Conservation (phyloP, 2,329 filamentous ascomycete genomes). For the Lachnum nothofagi region DNA sequence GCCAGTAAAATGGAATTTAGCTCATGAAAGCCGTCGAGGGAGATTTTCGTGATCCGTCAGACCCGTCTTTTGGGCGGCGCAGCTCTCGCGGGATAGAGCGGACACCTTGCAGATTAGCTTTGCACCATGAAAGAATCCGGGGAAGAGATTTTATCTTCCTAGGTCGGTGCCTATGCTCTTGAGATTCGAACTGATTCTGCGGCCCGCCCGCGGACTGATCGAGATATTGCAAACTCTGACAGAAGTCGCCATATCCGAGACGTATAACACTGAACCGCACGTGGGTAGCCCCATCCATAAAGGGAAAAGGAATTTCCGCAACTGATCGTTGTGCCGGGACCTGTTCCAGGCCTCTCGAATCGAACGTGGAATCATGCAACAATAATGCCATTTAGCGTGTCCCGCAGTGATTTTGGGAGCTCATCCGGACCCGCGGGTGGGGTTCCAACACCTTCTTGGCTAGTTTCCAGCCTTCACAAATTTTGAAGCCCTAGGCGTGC, state of each 20-base stretch:
- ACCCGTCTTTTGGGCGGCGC: background rate
- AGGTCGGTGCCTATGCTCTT: too few species aligned
- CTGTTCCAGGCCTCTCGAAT: background rate
- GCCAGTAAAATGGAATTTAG: too few species aligned
- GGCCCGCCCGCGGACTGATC: too few species aligned
- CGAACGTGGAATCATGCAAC: background rate
- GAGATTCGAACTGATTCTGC: too few species aligned
- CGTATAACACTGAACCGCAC: background rate
- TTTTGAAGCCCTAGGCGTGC: background rate
- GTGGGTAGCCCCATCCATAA: background rate
- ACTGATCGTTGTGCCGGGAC: too few species aligned
- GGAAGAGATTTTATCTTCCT: background rate
- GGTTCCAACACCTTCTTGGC: background rate
- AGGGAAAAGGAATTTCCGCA: too few species aligned
- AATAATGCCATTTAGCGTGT: background rate
- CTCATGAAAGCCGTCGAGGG: too few species aligned
- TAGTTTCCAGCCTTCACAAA: background rate
- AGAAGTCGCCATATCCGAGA: background rate
- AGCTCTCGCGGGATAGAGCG: background rate
- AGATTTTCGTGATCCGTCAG: too few species aligned
- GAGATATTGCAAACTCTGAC: too few species aligned
- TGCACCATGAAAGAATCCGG: background rate
- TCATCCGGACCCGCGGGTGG: slow-evolving; percentile 8
- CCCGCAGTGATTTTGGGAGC: slow-evolving; percentile 4
- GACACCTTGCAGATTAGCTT: background rate